These are phyloP conservation scores for Aspergillus thermomutatus DNA, from an alignment of 2,329 filamentous ascomycete species.

Conservation along the genomic window DNA sequence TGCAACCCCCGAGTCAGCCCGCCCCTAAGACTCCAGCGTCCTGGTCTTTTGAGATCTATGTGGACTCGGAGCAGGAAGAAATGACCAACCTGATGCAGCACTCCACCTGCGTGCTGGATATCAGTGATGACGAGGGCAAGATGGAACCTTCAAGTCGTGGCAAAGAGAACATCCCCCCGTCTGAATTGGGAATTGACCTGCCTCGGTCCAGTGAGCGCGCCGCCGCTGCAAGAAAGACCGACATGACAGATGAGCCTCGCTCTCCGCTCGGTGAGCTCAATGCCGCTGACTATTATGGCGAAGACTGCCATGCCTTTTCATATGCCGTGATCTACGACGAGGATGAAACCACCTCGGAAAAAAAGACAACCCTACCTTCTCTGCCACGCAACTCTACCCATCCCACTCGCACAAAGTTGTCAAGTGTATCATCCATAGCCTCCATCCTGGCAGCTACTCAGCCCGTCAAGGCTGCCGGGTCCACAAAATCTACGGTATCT, in stretches of 20 bases:
- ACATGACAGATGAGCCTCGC: slow-evolving; percentile 63
- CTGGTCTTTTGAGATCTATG: slow-evolving; percentile 94
- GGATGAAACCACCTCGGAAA: slow-evolving; percentile 12
- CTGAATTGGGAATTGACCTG: slow-evolving; percentile 57
- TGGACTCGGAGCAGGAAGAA: slow-evolving; percentile 86
- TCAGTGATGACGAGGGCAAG: slow-evolving; percentile 76
- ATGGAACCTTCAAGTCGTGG: slow-evolving; percentile 56
- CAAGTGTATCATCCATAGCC: slow-evolving; percentile 25
- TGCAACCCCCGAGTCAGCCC: slow-evolving; percentile 49
- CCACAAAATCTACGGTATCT: slow-evolving; percentile 52
- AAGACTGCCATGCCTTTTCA: slow-evolving; percentile 61
- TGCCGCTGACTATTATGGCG: slow-evolving; percentile 64
- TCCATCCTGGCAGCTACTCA: slow-evolving; percentile 21
- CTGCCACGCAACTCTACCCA: slow-evolving; percentile 5
- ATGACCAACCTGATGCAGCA: slow-evolving; percentile 92
- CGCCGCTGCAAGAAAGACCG: slow-evolving; percentile 41
- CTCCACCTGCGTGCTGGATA: slow-evolving; percentile 79
- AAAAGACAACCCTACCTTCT: slow-evolving; percentile 12
- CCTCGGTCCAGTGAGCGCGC: slow-evolving; percentile 36
- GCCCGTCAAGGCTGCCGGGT: slow-evolving; percentile 31
- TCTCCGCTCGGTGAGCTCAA: slow-evolving; percentile 66
- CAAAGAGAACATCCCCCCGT: slow-evolving; percentile 91
- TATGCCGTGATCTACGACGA: slow-evolving; percentile 60
- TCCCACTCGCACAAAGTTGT: slow-evolving; percentile 17
- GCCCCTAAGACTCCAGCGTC: slow-evolving; percentile 44